A percentile compares a stretch with the other conserved stretches of the same genome.
These are phyloP conservation scores for Suillus weaverae DNA, from an alignment of 768 basidiomycete species.

Conservation along the genomic window DNA sequence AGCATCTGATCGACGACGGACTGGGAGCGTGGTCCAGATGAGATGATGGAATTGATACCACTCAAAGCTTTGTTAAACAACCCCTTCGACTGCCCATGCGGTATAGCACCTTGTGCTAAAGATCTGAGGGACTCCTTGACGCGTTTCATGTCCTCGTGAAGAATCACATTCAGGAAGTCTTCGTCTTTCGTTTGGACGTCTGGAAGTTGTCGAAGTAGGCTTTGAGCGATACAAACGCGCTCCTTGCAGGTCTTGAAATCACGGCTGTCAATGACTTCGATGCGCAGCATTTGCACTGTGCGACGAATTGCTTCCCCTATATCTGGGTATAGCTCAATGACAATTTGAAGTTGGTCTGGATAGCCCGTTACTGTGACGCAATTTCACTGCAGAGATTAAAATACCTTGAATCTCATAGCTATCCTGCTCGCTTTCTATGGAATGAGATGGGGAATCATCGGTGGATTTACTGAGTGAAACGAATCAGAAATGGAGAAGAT, in stretches of 20 bases:
- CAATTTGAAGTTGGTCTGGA: slow-evolving; percentile 13
- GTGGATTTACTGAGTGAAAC: neutral
- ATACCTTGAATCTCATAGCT: neutral
- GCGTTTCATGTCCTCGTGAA: slow-evolving; percentile 1
- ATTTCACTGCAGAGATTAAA: neutral
- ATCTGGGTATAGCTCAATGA: slow-evolving; percentile 16
- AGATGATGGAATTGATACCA: neutral
- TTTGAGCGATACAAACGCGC: slow-evolving; percentile 14
- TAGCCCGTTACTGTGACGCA: neutral
- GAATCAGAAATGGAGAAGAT: neutral
- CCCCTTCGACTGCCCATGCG: neutral
- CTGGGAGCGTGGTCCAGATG: neutral
- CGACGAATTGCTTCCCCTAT: slow-evolving; percentile 4
- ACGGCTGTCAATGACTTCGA: slow-evolving; percentile 1
- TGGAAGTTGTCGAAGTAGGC: neutral
- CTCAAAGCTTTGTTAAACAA: neutral
- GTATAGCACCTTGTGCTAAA: neutral
- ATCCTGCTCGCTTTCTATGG: neutral
- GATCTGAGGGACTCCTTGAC: slow-evolving; percentile 2
- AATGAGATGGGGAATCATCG: neutral
- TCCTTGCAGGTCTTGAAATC: slow-evolving; percentile 18
- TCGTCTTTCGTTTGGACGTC: slow-evolving; percentile 1
- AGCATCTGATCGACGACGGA: slow-evolving; percentile 7
- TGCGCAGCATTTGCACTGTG: slow-evolving; percentile 3
- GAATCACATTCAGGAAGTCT: slow-evolving; percentile 8